phyloP scores from a whole-genome alignment of 441 rosid species.

The Gossypium trilobum region DNA sequence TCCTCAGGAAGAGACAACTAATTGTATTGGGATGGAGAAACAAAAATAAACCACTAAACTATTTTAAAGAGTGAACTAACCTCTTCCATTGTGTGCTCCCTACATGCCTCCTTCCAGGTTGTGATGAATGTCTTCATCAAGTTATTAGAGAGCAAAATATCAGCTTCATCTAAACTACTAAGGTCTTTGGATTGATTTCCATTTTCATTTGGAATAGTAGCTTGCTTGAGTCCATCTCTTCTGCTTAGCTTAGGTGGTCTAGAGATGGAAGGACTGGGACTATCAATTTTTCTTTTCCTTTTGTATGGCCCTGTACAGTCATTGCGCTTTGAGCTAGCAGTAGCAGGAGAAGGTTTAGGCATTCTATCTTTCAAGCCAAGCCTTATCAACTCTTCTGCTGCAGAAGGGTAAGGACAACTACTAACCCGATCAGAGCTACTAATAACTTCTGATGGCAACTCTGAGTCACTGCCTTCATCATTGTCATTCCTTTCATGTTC shows the following conservation, averaged over 20 bases:
- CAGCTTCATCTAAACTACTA: conserved; percentile 26
- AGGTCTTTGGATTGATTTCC: conserved; percentile 22
- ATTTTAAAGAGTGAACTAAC: conserved; percentile 24
- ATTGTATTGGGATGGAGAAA: neutral
- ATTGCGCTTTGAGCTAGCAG: conserved; percentile 23
- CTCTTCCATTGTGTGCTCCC: conserved; percentile 41
- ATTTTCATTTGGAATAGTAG: conserved; percentile 21
- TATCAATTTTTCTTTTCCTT: conserved; percentile 46
- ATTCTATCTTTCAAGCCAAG: conserved; percentile 52
- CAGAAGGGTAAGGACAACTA: conserved; percentile 95
- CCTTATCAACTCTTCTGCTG: conserved; percentile 72
- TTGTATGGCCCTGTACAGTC: conserved; percentile 16
- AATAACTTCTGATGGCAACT: conserved; percentile 19
- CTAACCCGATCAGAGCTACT: conserved; percentile 39
- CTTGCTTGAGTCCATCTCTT: conserved; percentile 24
- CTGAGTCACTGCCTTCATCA: conserved; percentile 17
- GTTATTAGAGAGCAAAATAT: conserved; percentile 39
- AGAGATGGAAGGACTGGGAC: conserved; percentile 25
- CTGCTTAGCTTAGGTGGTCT: conserved; percentile 33
- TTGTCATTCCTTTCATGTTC: conserved; percentile 23
- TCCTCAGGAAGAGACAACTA: neutral
- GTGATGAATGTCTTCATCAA: conserved; percentile 53
- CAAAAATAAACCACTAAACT: neutral
- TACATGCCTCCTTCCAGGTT: conserved; percentile 80
- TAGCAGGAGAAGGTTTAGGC: conserved; percentile 20